phyloP scores from a whole-genome alignment of 2,329 filamentous ascomycete genomes.

The Fusarium subtropicale region DNA sequence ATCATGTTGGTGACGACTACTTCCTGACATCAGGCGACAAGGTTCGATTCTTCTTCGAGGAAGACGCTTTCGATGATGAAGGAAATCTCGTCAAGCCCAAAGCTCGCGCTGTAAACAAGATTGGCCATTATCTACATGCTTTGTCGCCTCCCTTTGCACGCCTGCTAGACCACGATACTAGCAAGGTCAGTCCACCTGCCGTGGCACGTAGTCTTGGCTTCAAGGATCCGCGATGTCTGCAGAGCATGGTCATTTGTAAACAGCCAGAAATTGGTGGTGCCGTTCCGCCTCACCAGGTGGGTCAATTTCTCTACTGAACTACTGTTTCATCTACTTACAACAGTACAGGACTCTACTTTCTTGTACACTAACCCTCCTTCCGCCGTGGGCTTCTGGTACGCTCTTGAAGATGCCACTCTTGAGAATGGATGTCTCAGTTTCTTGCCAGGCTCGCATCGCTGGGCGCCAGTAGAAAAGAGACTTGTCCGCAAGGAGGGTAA shows the following conservation, averaged over 20 bases:
- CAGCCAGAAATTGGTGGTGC: slow-evolving; percentile 95
- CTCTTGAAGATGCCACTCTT: slow-evolving; percentile 87
- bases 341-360: slow-evolving; percentile 88
- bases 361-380: slow-evolving; percentile 89
- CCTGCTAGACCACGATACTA: slow-evolving; percentile 59
- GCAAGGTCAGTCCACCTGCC: slow-evolving; percentile 60
- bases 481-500: slow-evolving; percentile 74
- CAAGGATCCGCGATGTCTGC: slow-evolving; percentile 78
- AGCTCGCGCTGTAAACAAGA: slow-evolving; percentile 87
- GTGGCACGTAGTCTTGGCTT: slow-evolving; percentile 81
- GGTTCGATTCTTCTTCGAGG: slow-evolving; percentile 96
- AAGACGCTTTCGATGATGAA: slow-evolving; percentile 80
- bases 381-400: slow-evolving; percentile 97
- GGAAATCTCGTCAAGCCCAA: slow-evolving; percentile 82
- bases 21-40: slow-evolving; percentile 92
- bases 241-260: slow-evolving; percentile 99
- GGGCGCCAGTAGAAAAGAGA: slow-evolving; percentile 75
- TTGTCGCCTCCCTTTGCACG: slow-evolving; percentile 74
- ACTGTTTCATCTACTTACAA: accelerated
- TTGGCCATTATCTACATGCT: slow-evolving; percentile 80
- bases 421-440: slow-evolving; percentile 93
- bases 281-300: slow-evolving; percentile 84
- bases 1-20: slow-evolving; percentile 94
- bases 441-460: slow-evolving; percentile 82
- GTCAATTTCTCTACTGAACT: background rate